These are phyloP conservation scores for Phytophthora multivora DNA, from an alignment of 352 stramenopile species.

Conservation along the genomic window DNA sequence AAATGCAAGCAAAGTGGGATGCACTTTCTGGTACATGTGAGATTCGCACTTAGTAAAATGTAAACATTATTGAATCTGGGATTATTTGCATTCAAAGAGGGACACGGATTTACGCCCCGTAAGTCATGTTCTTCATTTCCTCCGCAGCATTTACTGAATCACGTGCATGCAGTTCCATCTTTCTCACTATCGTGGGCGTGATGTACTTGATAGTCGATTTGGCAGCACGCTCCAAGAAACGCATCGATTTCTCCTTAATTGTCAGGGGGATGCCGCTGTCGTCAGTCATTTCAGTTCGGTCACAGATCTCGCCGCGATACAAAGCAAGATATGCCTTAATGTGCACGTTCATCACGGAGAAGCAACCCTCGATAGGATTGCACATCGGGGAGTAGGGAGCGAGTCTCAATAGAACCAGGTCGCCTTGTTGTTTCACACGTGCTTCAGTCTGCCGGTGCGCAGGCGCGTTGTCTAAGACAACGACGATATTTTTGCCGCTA, in stretches of 20 bases:
- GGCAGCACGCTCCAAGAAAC: no score
- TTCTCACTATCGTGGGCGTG: background rate
- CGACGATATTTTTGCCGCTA: slow-evolving; percentile 1
- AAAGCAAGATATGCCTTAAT: background rate
- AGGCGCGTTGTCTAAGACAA: slow-evolving; percentile 1
- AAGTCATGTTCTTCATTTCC: background rate
- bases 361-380: background rate
- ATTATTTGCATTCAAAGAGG: no score
- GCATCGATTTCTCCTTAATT: background rate
- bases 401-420: background rate
- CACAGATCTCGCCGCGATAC: background rate
- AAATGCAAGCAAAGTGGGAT: no score
- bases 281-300: background rate
- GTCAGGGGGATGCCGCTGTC: background rate
- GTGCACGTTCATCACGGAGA: no score
- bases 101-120: background rate
- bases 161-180: background rate
- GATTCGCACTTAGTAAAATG: no score
- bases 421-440: background rate
- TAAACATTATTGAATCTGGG: no score
- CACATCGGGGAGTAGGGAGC: background rate
- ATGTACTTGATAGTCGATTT: background rate
- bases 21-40: no score
- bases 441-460: slow-evolving; percentile 3
- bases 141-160: background rate